Base-by-base conservation (phyloP, 768 basidiomycete genomes). In the Leucogyrophana mollusca region DNA sequence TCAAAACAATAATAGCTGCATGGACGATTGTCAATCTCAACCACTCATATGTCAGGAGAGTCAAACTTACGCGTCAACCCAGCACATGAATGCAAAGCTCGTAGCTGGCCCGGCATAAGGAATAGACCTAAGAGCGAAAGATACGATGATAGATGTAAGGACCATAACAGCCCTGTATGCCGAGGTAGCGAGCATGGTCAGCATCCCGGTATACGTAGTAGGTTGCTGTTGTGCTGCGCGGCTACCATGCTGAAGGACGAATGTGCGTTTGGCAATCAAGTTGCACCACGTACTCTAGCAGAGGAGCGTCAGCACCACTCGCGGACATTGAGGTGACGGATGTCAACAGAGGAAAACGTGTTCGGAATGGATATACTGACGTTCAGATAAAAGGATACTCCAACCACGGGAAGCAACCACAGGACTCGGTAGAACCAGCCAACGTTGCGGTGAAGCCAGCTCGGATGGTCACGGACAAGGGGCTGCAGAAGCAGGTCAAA, bases 1-100 rank as follows among this genome's bases (percentile, higher is more conserved):
- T 94, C 91, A 57, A 93, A 94, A 65, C 85, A 91, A 66, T 94
- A 94, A 64, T 91, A 94, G 38, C 90, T 91, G 54, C 35, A 22
- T 11, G 39, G 14, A 41, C 4, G n/a, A 34, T 45, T 3, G 34
- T 49, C 34, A 53, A 18, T 40, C 40, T 40, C 18, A 16, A 20
- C 21, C 21, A n/a, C 38, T 18, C n/a, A 47, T 40, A 24, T 25
- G 20, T 14, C 16, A n/a, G 34, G 38, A 43, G 21, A n/a, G 27
- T 36, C 45, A 14, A 9, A 85, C 90, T 76, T 65, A 93, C 86
- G 91, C 76, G 61, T 94, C 85, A 36, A 93, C 75, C 86, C 91
- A 90, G 57, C 88, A 92, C 47, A 91, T 67, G 59, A 91, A 94
- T 4, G 79, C 61, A 59, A 91, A 88, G 21, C 80, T 78, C 4